Conservation (phyloP, 192 early-diverging fungal species). For the Pilobolus umbonatus region DNA sequence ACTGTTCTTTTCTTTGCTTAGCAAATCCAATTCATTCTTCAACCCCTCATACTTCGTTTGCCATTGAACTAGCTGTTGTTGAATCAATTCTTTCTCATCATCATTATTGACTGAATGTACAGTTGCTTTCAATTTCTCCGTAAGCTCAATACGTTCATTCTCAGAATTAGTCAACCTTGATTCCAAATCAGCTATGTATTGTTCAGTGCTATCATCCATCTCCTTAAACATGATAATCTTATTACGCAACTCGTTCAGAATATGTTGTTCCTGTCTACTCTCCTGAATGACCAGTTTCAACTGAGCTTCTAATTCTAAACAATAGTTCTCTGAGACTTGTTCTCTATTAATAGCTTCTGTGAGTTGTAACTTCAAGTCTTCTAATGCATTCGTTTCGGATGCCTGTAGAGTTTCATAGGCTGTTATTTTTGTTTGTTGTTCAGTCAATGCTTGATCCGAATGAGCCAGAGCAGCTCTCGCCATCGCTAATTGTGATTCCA, state of each 20-base stretch:
- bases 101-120: not conserved
- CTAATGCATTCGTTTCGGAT: conserved; percentile 35
- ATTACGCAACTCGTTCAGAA: conserved; percentile 27
- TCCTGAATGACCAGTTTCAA: conserved; percentile 24
- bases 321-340: conserved; percentile 41
- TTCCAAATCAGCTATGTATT: conserved; percentile 40
- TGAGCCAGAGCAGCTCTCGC: conserved; percentile 52
- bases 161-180: conserved; percentile 7
- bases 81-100: not conserved
- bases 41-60: not conserved
- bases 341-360: conserved; percentile 35
- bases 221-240: conserved; percentile 52
- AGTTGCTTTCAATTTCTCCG: not conserved
- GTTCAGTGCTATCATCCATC: conserved; percentile 31
- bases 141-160: conserved; percentile 8
- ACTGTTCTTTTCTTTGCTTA: not conserved
- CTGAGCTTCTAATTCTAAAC: conserved; percentile 33
- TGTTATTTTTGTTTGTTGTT: conserved; percentile 53
- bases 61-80: not conserved
- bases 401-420: conserved; percentile 38
- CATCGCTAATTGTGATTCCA: conserved; percentile 56
- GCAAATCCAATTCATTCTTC: not conserved
- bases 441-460: conserved; percentile 46
- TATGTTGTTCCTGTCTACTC: conserved; percentile 23
- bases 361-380: conserved; percentile 37